Base-by-base conservation (phyloP, 768 basidiomycete species). In the Tylopilus rubrobrunneus region DNA sequence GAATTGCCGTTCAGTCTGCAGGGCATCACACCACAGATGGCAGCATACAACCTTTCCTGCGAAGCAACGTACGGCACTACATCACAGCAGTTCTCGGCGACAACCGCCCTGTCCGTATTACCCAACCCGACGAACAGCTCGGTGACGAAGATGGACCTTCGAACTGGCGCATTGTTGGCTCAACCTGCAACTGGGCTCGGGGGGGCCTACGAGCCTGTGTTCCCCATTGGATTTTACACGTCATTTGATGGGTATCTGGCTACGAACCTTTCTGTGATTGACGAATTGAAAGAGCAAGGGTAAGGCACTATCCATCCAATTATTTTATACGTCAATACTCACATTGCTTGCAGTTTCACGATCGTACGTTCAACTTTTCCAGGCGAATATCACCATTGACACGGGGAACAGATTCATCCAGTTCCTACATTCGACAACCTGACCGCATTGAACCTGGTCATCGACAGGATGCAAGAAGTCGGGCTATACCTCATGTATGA, bases 401-500 rank as follows among this genome's bases (percentile, higher is more conserved):
- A 1, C 3, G 11, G 40, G 43, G 7, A 50, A 28, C 48, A 78
- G 84, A 77, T 91, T 17, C 90, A 92, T 61, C 84, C 86, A 2
- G 72, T 89, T 5, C 89, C 90, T 0, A 68, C 79, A 0, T 89
- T 85, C 55, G 76, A 76, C 56, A 82, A 86, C 59, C 56, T 83
- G 33, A 82, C 84, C 0, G 76, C 75, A 0, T 69, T 89, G 0
- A 76, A 81, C 34, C 53, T 74, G 46, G 81, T 88, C 27, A 63
- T 90, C 7, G 84, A 89, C 61, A 72, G 77, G 41, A 88, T 90
- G 85, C 82, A 89, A 66, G 78, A 85, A 55, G 81, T 84, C 0
- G 81, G 79, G 0, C n/a, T 69, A 10, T 92, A 86, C 62, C 75
- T 91, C 51, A 89, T 91, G 82, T 92, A 92, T 58, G 87, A 91